These are phyloP conservation scores for Dimargaris xerosporica DNA, from an alignment of 192 early-diverging fungal species.

Conservation along the genomic window DNA sequence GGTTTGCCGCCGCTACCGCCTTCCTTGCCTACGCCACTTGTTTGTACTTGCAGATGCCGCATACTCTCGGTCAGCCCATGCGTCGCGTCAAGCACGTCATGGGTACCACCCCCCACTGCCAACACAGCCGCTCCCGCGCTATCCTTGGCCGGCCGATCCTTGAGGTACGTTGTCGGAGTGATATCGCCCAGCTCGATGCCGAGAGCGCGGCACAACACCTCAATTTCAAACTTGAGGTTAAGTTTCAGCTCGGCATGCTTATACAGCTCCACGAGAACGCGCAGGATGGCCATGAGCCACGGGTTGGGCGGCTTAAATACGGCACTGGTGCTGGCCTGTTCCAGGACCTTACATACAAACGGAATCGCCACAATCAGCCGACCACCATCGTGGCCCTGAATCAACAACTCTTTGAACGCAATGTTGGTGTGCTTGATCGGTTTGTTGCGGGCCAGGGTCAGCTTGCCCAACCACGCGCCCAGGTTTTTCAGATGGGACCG, in stretches of 20 bases:
- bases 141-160: conserved; percentile 11
- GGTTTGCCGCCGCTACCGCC: not conserved
- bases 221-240: conserved; percentile 95
- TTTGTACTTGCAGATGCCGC: too few relatives aligned
- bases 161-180: conserved; percentile 22
- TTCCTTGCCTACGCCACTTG: not conserved
- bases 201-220: conserved; percentile 89
- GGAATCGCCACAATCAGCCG: conserved; percentile 92
- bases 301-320: conserved; percentile 94
- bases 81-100: conserved; percentile 8
- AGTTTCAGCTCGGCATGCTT: conserved; percentile 85
- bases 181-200: conserved; percentile 66
- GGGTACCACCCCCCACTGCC: conserved; percentile 10
- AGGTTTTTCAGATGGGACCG: conserved; percentile 86
- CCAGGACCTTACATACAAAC: conserved; percentile 95
- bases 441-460: conserved; percentile 87
- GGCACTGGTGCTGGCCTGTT: conserved; percentile 66
- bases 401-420: conserved; percentile 82
- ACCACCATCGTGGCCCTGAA: conserved; percentile 79
- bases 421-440: conserved; percentile 94
- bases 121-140: conserved; percentile 15
- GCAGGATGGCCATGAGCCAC: conserved; percentile 93
- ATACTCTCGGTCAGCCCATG: too few relatives aligned
- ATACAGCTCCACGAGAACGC: conserved; percentile 83
- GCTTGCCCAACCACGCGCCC: conserved; percentile 92